phyloP scores from a whole-genome alignment of 352 stramenopile genomes.

The Phytophthora constricta region DNA sequence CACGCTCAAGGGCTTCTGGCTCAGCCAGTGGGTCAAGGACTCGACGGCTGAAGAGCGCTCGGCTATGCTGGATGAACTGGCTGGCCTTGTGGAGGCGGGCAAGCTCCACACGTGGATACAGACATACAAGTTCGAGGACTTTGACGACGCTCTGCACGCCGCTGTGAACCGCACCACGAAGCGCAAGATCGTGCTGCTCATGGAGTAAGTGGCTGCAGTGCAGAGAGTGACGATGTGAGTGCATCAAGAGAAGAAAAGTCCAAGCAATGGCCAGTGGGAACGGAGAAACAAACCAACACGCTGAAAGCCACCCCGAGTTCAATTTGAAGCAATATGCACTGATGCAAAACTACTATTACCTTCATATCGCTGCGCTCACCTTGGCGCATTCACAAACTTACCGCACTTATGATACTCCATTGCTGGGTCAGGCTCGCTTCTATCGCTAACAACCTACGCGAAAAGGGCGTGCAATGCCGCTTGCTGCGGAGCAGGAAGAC shows the following conservation, averaged over 20 bases:
- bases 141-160: slow-evolving; percentile 75
- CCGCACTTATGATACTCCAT: slow-evolving; percentile 9
- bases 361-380: slow-evolving; percentile 3
- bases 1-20: slow-evolving; percentile 87
- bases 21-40: slow-evolving; percentile 85
- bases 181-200: slow-evolving; percentile 84
- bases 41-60: slow-evolving; percentile 63
- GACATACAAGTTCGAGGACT: slow-evolving; percentile 88
- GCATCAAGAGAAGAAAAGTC: too few species aligned
- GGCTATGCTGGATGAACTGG: slow-evolving; percentile 76
- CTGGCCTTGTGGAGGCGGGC: slow-evolving; percentile 64
- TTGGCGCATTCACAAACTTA: slow-evolving; percentile 5
- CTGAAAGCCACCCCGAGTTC: too few species aligned
- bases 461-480: slow-evolving; percentile 73
- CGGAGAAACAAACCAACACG: neutral
- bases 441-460: slow-evolving; percentile 30
- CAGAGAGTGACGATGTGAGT: too few species aligned
- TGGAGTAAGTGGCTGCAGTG: slow-evolving; percentile 64
- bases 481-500: slow-evolving; percentile 59
- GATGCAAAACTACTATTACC: slow-evolving; percentile 33
- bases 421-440: neutral
- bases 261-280: too few species aligned
- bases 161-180: slow-evolving; percentile 83
- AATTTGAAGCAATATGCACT: neutral
- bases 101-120: slow-evolving; percentile 87